Percentiles rank a stretch among this genome's conserved stretches.
Evolutionary conservation across 441 rosid species (phyloP).

Genomic region (Isatis lusitanica): DNA sequence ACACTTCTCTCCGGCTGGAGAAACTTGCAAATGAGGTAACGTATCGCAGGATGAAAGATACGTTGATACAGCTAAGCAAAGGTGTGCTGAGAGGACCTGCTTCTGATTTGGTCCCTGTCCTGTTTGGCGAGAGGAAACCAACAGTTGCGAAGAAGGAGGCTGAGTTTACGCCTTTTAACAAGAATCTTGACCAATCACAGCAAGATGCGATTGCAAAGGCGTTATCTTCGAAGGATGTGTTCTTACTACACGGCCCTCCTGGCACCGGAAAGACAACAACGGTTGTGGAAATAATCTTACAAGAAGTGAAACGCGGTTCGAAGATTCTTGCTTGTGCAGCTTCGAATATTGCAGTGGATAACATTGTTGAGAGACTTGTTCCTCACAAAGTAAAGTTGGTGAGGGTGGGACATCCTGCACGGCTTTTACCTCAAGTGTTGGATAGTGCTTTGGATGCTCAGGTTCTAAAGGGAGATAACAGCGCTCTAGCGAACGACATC

Average conservation of each 20-base stretch:
- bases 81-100: constrained; percentile 90
- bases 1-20: constrained; percentile 75
- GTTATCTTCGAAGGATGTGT: constrained; percentile 83
- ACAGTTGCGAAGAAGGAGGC: constrained; percentile 56
- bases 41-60: constrained; percentile 90
- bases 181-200: constrained; percentile 90
- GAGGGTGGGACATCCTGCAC: constrained; percentile 96
- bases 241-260: constrained; percentile 96
- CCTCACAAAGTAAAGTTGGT: constrained; percentile 89
- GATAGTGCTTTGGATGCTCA: constrained; percentile 94
- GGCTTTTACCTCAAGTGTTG: constrained; percentile 90
- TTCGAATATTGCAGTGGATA: constrained; percentile 98
- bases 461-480: constrained; percentile 91
- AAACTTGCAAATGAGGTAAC: constrained; percentile 98
- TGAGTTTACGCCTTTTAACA: constrained; percentile 61
- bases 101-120: constrained; percentile 75
- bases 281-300: constrained; percentile 88
- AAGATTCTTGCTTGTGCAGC: constrained; percentile 98
- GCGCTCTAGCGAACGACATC: constrained; percentile 85
- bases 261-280: constrained; percentile 99
- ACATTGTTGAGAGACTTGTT: constrained; percentile 94
- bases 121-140: constrained; percentile 81
- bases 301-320: constrained; percentile 92
- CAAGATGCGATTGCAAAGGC: constrained; percentile 88
- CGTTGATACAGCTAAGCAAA: constrained; percentile 82